Evolutionary conservation across 2,329 filamentous ascomycete genomes (phyloP), one percentile per base, ranked within the genome.

Genomic region (Ophiocordyceps robertsii): DNA sequence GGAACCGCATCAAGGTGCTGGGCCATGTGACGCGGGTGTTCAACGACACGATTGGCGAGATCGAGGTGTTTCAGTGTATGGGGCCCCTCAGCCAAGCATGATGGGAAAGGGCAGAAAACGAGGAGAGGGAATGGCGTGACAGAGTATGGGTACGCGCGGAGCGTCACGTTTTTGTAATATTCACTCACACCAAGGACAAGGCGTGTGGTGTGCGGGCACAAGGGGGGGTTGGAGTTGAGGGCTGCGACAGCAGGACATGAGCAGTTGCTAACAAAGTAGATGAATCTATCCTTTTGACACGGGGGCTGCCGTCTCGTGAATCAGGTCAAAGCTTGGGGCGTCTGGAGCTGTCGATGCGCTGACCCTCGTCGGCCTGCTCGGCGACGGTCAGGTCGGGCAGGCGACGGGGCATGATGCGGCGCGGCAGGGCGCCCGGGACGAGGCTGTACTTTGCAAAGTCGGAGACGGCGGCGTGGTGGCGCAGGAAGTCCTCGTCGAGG

Each of bases 301-400:
- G 24, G 24, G 6, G 6, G 24, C 3, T 27, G 24, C 9, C 6
- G 24, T 31, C 8, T 7, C 10, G 24, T 31, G 13, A 33, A 6
- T 2, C n/a, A 33, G 13, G 13, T 33, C 31, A 72, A 43, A 72
- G 39, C 47, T 65, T 71, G 16, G 65, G 41, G 46, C 54, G 59
- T 40, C 56, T 61, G 1, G 67, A 67, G 59, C 84, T 92, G 56
- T 90, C 80, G 53, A 81, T 69, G 43, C 80, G 70, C 53, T 67
- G 72, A 0, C 86, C 85, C 58, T 93, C 84, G 53, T 93, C 86
- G 46, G 81, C 77, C 61, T 93, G 84, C 63, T 92, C 86, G 8
- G 67, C 72, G 5, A 93, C 85, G 3, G 68, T 74, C 51, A 93
- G 54, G 47, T 81, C 73, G 0, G 86, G 86, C 46, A 92, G 67